phyloP scores from a whole-genome alignment of 2,329 filamentous ascomycete species.

The Trichoderma lentiforme region DNA sequence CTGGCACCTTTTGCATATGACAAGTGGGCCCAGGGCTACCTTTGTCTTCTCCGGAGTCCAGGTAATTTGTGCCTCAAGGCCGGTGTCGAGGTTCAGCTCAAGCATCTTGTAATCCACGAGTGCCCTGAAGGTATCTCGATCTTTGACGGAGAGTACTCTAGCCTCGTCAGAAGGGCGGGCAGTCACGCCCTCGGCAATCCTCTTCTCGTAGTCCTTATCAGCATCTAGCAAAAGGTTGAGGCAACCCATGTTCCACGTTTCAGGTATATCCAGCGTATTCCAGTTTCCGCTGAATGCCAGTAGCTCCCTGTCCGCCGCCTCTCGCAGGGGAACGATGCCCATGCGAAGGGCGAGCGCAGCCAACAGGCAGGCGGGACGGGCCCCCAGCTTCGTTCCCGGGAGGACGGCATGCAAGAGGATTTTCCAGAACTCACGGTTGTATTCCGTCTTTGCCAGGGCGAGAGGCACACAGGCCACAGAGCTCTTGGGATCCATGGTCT shows the following conservation, averaged over 20 bases:
- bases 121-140: slow-evolving; percentile 41
- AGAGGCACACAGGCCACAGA: slow-evolving; percentile 44
- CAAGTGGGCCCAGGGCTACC: slow-evolving; percentile 41
- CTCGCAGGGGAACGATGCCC: slow-evolving; percentile 41
- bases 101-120: slow-evolving; percentile 46
- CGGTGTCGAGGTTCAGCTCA: slow-evolving; percentile 45
- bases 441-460: slow-evolving; percentile 35
- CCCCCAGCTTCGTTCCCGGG: slow-evolving; percentile 45
- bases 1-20: slow-evolving; percentile 40
- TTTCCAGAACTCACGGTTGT: slow-evolving; percentile 44
- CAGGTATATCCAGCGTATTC: slow-evolving; percentile 46
- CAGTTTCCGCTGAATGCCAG: slow-evolving; percentile 41
- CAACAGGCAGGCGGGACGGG: slow-evolving; percentile 44
- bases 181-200: slow-evolving; percentile 26
- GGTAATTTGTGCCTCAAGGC: slow-evolving; percentile 40
- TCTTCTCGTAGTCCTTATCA: slow-evolving; percentile 35
- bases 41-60: slow-evolving; percentile 46
- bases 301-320: slow-evolving; percentile 41
- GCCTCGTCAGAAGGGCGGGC: slow-evolving; percentile 15
- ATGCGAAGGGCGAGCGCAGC: slow-evolving; percentile 48
- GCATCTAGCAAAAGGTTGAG: slow-evolving; percentile 46
- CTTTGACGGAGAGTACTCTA: slow-evolving; percentile 33
- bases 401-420: slow-evolving; percentile 46
- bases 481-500: slow-evolving; percentile 24
- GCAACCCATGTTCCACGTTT: slow-evolving; percentile 48